A percentile compares a stretch with the other conserved stretches of the same genome.
Evolutionary conservation across 1,284 basidiomycete genomes (phyloP).

Genomic region (Austroboletus niveus): DNA sequence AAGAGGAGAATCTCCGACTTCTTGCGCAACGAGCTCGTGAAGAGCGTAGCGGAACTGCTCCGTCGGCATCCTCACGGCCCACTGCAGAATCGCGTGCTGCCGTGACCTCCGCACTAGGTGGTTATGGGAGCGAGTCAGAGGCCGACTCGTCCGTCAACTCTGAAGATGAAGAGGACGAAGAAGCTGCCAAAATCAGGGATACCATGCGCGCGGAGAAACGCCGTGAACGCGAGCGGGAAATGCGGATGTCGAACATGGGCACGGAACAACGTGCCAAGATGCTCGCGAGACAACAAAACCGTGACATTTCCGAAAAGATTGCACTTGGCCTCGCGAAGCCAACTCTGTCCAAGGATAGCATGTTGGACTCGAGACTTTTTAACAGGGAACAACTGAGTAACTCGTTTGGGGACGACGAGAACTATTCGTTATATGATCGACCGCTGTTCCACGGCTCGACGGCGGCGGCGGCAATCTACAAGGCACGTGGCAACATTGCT

Average conservation of each 20-base stretch:
- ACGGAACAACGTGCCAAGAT: constrained; percentile 94
- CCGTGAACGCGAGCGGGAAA: constrained; percentile 91
- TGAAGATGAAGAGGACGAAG: constrained; percentile 70
- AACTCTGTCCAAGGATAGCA: constrained; percentile 90
- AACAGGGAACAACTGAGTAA: constrained; percentile 88
- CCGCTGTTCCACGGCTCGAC: constrained; percentile 95
- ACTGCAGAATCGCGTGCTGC: constrained; percentile 58
- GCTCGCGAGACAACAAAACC: constrained; percentile 93
- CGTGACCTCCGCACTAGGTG: constrained; percentile 78
- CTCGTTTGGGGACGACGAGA: constrained; percentile 89
- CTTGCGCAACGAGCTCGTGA: constrained; percentile 95
- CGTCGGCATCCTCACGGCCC: constrained; percentile 49
- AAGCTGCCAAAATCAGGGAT: constrained; percentile 84
- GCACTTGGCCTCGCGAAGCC: constrained; percentile 97
- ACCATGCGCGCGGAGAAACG: constrained; percentile 90
- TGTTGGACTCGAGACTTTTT: constrained; percentile 96
- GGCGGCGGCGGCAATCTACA: constrained; percentile 97
- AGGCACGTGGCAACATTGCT: constrained; percentile 81
- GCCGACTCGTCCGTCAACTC: constrained; percentile 48
- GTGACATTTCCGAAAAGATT: constrained; percentile 99
- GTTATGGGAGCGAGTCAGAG: constrained; percentile 78
- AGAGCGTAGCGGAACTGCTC: constrained; percentile 80
- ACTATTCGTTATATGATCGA: constrained; percentile 92
- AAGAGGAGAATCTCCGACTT: constrained; percentile 94
- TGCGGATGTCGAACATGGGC: constrained; percentile 99